Evolutionary conservation across 2,329 filamentous ascomycete species (phyloP), one percentile per base, ranked within the genome.

Genomic region (Penicillium sp.): DNA sequence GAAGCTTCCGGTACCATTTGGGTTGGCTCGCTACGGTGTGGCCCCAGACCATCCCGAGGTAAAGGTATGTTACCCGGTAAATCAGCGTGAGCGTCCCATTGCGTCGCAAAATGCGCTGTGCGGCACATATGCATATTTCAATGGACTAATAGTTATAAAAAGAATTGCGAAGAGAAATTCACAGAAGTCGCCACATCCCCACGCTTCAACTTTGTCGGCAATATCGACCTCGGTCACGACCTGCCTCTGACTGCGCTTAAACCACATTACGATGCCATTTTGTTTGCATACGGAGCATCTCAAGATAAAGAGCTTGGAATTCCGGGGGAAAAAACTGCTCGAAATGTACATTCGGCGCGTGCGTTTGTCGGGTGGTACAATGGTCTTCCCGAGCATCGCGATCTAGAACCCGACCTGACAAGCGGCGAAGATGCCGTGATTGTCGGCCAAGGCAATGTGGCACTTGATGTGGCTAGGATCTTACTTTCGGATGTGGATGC

Each of bases 301-400:
- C 83, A 88, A 66, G 94, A 99, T 69, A 86, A 85, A 57, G 84
- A 81, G 49, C 79, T 99, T 0, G 86, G 83, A 0, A 85, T 99
- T 31, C 85, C 88, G 0, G 92, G 92, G 8, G 94, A 99, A 53
- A 58, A 66, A 65, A 80, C 86, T 3, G 70, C 74, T 5, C 74
- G 94, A 6, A 77, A 79, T 24, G 90, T 97, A 16, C 87, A 91
- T 68, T 96, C 92, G 7, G 94, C 94, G 2, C 84, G 94, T 25
- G 87, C 91, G 35, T 96, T 97, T 69, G 94, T 99, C 1, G 94
- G 92, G 16, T 99, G 94, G 94, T 99, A 99, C 72, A 99, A 99
- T 70, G 94, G 94, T 2, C 79, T 96, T 2, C 94, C 94, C 0
- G 89, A 95, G 62, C 89, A 89, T 66, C 81, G 87, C 18, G 72